These are phyloP conservation scores for Stagonosporopsis tanaceti DNA, from an alignment of 2,329 filamentous ascomycete species.

Conservation along the genomic window DNA sequence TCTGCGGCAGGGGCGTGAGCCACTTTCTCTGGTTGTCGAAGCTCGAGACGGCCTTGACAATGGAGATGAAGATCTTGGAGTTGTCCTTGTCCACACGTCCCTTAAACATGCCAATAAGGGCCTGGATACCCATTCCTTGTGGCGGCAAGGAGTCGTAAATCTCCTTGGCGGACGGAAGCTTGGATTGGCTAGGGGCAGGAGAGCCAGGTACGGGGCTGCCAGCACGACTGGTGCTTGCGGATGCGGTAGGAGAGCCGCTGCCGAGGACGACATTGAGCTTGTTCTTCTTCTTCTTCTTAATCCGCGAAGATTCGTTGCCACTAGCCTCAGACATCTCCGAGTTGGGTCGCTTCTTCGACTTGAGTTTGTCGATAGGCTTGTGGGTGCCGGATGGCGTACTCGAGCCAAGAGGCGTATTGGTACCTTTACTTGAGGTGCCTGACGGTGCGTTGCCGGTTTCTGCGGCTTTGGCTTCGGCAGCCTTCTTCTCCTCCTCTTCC, in stretches of 20 bases:
- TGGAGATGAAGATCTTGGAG: constrained; percentile 52
- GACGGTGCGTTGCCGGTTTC: constrained; percentile 57
- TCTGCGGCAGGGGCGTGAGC: constrained; percentile 41
- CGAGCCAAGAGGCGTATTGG: constrained; percentile 63
- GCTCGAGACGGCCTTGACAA: constrained; percentile 52
- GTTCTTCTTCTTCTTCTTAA: constrained; percentile 70
- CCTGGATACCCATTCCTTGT: constrained; percentile 54
- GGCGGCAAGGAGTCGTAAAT: constrained; percentile 55
- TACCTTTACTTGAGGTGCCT: constrained; percentile 73
- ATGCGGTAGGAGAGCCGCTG: constrained; percentile 64
- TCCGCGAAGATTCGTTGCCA: constrained; percentile 85
- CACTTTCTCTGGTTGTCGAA: constrained; percentile 42
- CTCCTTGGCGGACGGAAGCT: constrained; percentile 54
- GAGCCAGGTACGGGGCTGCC: constrained; percentile 51
- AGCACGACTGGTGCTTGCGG: constrained; percentile 67
- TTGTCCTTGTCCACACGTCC: constrained; percentile 48
- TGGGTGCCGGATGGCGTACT: constrained; percentile 57
- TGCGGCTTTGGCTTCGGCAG: constrained; percentile 56
- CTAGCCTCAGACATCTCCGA: constrained; percentile 90
- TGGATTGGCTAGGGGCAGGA: constrained; percentile 30
- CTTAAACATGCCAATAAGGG: constrained; percentile 54
- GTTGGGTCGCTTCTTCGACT: constrained; percentile 79
- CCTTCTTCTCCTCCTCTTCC: constrained; percentile 61
- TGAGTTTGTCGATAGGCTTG: constrained; percentile 57
- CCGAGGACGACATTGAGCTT: constrained; percentile 60